Evolutionary conservation across 2,329 filamentous ascomycete species (phyloP).

Genomic region (Ophiostoma sp.): DNA sequence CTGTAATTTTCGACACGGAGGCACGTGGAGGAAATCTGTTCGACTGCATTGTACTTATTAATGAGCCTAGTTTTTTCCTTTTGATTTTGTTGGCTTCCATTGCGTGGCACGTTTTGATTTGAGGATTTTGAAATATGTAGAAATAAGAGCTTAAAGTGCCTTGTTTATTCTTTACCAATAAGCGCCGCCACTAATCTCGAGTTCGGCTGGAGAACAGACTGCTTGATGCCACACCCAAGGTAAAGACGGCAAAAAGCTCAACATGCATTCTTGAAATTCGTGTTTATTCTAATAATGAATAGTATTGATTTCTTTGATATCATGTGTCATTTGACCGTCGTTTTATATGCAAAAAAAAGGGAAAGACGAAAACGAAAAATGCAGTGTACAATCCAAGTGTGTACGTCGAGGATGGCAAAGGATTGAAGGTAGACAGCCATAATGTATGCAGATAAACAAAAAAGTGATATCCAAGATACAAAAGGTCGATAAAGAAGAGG

Average conservation of each 20-base stretch:
- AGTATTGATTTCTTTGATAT: background rate
- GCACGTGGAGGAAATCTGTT: background rate
- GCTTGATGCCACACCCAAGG: background rate
- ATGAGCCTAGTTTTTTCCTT: background rate
- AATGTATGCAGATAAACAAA: too few species aligned
- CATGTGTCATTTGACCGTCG: constrained; percentile 9
- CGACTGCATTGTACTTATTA: background rate
- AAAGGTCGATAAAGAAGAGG: background rate
- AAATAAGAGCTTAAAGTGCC: background rate
- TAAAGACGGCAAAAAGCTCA: too few species aligned
- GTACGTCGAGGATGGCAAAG: constrained; percentile 7
- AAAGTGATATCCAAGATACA: constrained; percentile 3
- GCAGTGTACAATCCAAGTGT: constrained; percentile 4
- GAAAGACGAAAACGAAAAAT: background rate
- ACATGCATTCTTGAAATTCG: too few species aligned
- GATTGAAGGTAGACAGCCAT: background rate
- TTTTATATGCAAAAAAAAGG: constrained; percentile 1
- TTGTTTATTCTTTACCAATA: background rate
- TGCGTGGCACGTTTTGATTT: constrained; percentile 7
- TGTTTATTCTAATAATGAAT: background rate
- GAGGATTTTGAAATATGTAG: background rate
- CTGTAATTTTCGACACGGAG: constrained; percentile 1
- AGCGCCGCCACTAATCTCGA: too few species aligned
- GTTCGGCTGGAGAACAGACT: too few species aligned
- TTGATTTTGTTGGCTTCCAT: background rate